Evolutionary conservation across 106 monocot species (phyloP).

Genomic region (Platanthera guangdongensis): DNA sequence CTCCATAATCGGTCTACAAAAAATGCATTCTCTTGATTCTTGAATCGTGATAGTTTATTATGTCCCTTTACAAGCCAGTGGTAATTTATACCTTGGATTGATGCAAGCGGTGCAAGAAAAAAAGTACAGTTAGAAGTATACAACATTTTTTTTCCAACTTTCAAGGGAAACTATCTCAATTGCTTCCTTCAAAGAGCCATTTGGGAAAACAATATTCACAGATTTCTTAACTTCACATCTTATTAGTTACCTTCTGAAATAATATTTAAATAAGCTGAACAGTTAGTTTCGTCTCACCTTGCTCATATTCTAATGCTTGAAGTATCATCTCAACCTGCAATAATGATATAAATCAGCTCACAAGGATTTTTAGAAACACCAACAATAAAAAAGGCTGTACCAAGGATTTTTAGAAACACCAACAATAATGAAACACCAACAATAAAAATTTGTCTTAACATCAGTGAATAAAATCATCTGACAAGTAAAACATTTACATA

Average conservation of each 20-base stretch:
- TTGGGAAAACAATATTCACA: neutral
- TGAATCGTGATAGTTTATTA: neutral
- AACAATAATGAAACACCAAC: neutral
- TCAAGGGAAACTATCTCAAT: neutral
- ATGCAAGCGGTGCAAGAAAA: neutral
- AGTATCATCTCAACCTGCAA: constrained; percentile 99
- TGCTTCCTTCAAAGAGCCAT: neutral
- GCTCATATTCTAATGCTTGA: constrained; percentile 97
- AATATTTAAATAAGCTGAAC: neutral
- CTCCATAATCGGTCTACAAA: neutral
- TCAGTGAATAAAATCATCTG: neutral
- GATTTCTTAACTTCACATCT: neutral
- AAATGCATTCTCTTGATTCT: neutral
- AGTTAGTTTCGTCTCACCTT: constrained; percentile 30
- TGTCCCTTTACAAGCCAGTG: neutral
- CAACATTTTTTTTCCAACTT: neutral
- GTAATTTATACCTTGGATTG: neutral
- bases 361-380: neutral
- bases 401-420: neutral
- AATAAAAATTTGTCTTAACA: neutral
- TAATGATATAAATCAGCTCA: constrained; percentile 9
- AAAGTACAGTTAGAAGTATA: neutral
- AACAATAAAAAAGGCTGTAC: neutral
- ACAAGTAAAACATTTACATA: neutral
- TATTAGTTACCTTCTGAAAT: neutral